Evolutionary conservation across 2,329 filamentous ascomycete species (phyloP), one percentile per base, ranked within the genome.

Genomic region (Fusarium sp.): DNA sequence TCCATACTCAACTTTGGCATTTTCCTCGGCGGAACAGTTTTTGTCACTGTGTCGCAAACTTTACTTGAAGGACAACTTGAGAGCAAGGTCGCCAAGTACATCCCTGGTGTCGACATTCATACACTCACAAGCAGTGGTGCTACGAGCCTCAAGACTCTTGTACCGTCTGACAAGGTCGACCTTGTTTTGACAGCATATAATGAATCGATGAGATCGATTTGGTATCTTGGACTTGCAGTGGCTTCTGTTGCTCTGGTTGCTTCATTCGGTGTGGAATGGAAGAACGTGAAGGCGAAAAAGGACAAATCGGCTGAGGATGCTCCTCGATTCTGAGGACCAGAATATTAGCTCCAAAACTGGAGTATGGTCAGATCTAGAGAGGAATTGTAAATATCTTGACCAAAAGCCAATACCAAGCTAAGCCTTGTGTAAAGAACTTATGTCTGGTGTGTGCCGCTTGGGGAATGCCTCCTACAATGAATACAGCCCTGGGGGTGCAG

Each of bases 31-130:
- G 65, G 65, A 22, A 64, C 65, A 5, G 26, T 68, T 0, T 68
- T 64, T 14, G 33, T 68, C 6, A 68, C 63, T 1, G 65, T 68
- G 5, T 50, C 65, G 1, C 65, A 68, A 10, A 51, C 53, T 2
- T 7, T 68, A 3, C 58, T 68, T 0, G 58, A 68, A 31, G 52
- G 49, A 0, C 52, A 63, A 22, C 46, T 68, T 0, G 20, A 60
- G n/a, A 68, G 1, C 3, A 59, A 31, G 13, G 49, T 68, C 2
- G 17, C 24, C 0, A 31, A 36, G 11, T 26, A 33, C 24, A 5
- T 64, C 1, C 64, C 65, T 3, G 49, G 38, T 0, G 15, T 64
- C 1, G 44, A 68, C 13, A 13, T 51, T 1, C 20, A 54, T 1
- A 36, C 33, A 7, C 58, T 68, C 5, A 22, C 58, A 1, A 68